A percentile compares a stretch with the other conserved stretches of the same genome.
These are phyloP conservation scores for Tetracladium maxilliforme DNA, from an alignment of 2,329 filamentous ascomycete species.

Conservation along the genomic window DNA sequence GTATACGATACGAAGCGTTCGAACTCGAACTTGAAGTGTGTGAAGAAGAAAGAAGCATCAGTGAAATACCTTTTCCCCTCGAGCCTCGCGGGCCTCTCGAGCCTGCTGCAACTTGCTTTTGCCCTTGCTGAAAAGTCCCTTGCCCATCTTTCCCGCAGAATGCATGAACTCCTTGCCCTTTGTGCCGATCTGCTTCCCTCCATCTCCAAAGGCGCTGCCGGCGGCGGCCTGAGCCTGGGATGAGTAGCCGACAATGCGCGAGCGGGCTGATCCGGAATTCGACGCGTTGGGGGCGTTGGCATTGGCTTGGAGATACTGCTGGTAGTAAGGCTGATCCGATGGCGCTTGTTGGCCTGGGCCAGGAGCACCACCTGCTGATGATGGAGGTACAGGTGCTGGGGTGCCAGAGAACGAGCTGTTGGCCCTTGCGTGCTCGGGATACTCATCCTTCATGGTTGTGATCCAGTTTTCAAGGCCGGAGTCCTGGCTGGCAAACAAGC, in stretches of 20 bases:
- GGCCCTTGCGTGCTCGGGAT: constrained; percentile 31
- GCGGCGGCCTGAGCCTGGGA: too few relatives aligned
- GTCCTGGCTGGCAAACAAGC: constrained; percentile 56
- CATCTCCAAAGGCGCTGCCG: constrained; percentile 15
- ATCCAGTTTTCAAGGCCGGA: constrained; percentile 57
- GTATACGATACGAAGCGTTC: too few relatives aligned
- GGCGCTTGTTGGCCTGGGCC: constrained; percentile 1
- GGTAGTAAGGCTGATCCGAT: constrained; percentile 34
- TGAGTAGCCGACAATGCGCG: too few relatives aligned
- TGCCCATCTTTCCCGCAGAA: constrained; percentile 75
- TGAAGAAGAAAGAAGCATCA: constrained; percentile 32
- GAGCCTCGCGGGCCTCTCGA: constrained; percentile 22
- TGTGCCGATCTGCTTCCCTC: constrained; percentile 28
- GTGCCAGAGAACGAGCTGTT: constrained; percentile 7
- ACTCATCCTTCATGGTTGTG: constrained; percentile 22
- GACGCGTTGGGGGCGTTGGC: constrained; percentile 9
- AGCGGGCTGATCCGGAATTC: too few relatives aligned
- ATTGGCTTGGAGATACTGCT: constrained; percentile 39
- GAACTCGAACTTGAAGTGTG: too few relatives aligned
- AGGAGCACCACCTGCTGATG: constrained; percentile 4
- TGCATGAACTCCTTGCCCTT: constrained; percentile 86
- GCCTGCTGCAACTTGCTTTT: constrained; percentile 55
- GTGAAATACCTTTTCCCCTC: constrained; percentile 77
- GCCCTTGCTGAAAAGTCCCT: constrained; percentile 81
- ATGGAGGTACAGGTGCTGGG: constrained; percentile 4